These are phyloP conservation scores for Rhodotorula sp. DNA, from an alignment of 1,284 basidiomycete genomes.

Conservation along the genomic window DNA sequence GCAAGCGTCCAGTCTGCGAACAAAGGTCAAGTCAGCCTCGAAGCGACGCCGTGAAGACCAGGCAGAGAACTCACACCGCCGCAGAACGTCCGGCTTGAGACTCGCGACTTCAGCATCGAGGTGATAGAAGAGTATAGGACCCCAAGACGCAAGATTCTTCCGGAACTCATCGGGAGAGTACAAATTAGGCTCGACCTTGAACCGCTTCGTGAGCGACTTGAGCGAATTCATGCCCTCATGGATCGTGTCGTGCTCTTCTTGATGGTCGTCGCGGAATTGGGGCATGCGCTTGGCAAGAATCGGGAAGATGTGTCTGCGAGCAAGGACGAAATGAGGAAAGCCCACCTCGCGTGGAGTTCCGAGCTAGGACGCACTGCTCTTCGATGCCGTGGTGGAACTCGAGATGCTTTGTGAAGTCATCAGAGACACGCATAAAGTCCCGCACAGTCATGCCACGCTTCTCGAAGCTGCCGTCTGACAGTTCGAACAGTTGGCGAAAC, in stretches of 20 bases:
- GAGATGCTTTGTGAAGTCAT: conserved; percentile 26
- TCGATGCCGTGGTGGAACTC: conserved; percentile 37
- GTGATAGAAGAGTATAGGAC: conserved; percentile 35
- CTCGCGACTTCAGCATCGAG: conserved; percentile 33
- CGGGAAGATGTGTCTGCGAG: conserved; percentile 32
- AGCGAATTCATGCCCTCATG: conserved; percentile 33
- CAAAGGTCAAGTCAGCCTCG: background rate
- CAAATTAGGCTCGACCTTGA: background rate
- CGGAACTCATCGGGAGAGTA: conserved; percentile 25
- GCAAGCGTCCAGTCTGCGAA: conserved; percentile 13
- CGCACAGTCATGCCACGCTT: conserved; percentile 4
- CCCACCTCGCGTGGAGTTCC: too few relatives aligned
- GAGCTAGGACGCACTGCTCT: conserved; percentile 31
- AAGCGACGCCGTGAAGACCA: background rate
- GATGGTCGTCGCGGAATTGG: conserved; percentile 32
- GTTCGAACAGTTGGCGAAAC: conserved; percentile 31
- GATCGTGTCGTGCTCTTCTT: conserved; percentile 36
- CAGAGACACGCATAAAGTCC: conserved; percentile 26
- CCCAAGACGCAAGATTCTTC: conserved; percentile 20
- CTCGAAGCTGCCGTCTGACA: conserved; percentile 26
- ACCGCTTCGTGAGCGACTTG: background rate
- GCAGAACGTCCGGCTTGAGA: conserved; percentile 22
- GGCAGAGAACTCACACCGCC: conserved; percentile 13
- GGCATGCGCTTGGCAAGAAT: conserved; percentile 37
- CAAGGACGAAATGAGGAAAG: too few relatives aligned